These are phyloP conservation scores for Penicillium nordicum DNA, from an alignment of 2,329 filamentous ascomycete genomes.

Conservation along the genomic window DNA sequence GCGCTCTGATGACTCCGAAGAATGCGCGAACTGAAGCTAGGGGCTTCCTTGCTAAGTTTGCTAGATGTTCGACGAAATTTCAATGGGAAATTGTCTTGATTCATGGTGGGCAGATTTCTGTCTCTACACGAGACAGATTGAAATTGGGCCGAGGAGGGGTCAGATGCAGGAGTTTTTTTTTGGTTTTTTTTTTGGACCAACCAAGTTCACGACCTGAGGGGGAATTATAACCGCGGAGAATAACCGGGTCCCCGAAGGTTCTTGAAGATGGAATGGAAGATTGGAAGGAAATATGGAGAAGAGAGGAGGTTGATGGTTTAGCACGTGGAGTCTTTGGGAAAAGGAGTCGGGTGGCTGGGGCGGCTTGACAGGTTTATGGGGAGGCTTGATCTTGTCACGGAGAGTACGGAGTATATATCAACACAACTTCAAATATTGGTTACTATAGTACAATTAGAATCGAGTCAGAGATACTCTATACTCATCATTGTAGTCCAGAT, in stretches of 20 bases:
- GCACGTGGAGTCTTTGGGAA: constrained; percentile 9
- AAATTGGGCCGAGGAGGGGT: constrained; percentile 28
- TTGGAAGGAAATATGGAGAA: constrained; percentile 1
- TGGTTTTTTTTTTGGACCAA: neutral
- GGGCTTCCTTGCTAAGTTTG: constrained; percentile 46
- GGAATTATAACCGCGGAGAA: constrained; percentile 3
- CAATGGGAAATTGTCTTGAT: constrained; percentile 37
- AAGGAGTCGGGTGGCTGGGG: constrained; percentile 11
- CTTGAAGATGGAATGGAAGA: neutral
- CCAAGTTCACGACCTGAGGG: constrained; percentile 1
- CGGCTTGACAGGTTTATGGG: neutral
- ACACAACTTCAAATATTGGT: too few relatives aligned
- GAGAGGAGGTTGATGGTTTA: constrained; percentile 4
- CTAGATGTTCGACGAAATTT: constrained; percentile 42
- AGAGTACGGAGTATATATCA: too few relatives aligned
- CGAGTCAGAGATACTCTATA: neutral
- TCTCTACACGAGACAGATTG: constrained; percentile 26
- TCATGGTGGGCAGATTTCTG: constrained; percentile 32
- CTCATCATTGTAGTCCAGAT: neutral
- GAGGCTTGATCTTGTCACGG: too few relatives aligned
- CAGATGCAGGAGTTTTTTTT: constrained; percentile 17
- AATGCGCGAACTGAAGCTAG: constrained; percentile 40
- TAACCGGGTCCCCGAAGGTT: constrained; percentile 5
- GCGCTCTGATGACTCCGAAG: constrained; percentile 45
- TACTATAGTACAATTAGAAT: neutral